These are phyloP conservation scores for Cordyceps militaris DNA, from an alignment of 2,329 filamentous ascomycete species.

Conservation along the genomic window DNA sequence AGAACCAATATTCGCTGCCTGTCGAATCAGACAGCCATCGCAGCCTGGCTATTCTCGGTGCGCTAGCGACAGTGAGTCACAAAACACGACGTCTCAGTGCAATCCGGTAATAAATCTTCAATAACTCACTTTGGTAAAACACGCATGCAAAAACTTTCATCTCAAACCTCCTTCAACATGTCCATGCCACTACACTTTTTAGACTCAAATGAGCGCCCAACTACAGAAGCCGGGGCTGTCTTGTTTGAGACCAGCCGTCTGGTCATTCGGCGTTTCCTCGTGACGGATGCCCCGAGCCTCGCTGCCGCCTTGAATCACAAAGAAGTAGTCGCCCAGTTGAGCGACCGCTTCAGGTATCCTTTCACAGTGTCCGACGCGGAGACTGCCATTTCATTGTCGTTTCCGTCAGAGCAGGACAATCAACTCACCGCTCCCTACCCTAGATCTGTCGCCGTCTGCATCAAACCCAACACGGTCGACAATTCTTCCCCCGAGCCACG, in stretches of 20 bases:
- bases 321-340: not conserved
- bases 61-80: too few relatives aligned
- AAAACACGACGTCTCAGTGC: too few relatives aligned
- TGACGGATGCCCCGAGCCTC: not conserved
- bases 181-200: slow-evolving; percentile 3
- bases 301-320: not conserved
- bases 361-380: slow-evolving; percentile 24
- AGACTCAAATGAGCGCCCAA: not conserved
- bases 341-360: slow-evolving; percentile 14
- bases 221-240: not conserved
- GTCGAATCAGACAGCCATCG: too few relatives aligned
- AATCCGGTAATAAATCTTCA: too few relatives aligned
- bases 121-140: too few relatives aligned
- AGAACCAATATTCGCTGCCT: too few relatives aligned
- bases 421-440: not conserved
- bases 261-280: not conserved
- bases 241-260: slow-evolving; percentile 1
- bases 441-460: not conserved
- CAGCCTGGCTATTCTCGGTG: too few relatives aligned
- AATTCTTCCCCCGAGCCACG: slow-evolving; percentile 19
- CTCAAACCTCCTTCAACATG: not conserved
- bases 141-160: too few relatives aligned
- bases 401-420: slow-evolving; percentile 11
- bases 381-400: slow-evolving; percentile 20
- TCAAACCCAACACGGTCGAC: slow-evolving; percentile 16